phyloP scores from a whole-genome alignment of 331 rosid genomes.

The Phaseolus coccineus region DNA sequence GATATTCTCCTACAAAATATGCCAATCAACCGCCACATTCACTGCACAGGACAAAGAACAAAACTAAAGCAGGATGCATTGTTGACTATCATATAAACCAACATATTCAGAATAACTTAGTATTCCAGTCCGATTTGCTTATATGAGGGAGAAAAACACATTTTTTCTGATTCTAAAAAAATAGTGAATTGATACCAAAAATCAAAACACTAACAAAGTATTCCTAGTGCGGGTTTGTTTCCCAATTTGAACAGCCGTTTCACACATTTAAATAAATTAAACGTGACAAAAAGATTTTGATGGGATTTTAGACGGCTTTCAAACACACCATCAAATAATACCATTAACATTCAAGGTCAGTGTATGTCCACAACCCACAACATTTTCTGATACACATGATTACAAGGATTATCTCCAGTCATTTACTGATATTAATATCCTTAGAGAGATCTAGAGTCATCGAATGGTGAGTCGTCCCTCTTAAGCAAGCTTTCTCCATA shows the following conservation, averaged over 20 bases:
- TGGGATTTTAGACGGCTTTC: no score
- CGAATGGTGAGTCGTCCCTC: not conserved
- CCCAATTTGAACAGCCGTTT: no score
- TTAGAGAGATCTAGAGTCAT: not conserved
- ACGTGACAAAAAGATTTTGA: no score
- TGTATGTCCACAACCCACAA: not conserved
- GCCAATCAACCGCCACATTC: not conserved
- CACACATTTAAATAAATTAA: no score
- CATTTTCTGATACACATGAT: not conserved
- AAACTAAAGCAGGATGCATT: constrained; percentile 4
- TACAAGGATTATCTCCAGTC: not conserved
- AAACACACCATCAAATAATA: not conserved
- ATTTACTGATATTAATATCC: not conserved
- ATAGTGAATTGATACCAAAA: not conserved
- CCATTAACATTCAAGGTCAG: constrained; percentile 1
- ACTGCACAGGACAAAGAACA: not conserved
- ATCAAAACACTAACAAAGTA: constrained; percentile 3
- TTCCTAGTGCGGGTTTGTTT: not conserved
- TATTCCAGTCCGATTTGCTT: constrained; percentile 9
- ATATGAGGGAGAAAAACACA: not conserved
- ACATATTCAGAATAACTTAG: constrained; percentile 11
- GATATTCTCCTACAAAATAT: constrained; percentile 16
- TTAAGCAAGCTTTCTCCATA: not conserved
- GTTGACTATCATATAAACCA: constrained; percentile 26
- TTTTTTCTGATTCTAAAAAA: not conserved